Base-by-base conservation (phyloP, 345 rosid genomes). In the Reutealis trisperma region DNA sequence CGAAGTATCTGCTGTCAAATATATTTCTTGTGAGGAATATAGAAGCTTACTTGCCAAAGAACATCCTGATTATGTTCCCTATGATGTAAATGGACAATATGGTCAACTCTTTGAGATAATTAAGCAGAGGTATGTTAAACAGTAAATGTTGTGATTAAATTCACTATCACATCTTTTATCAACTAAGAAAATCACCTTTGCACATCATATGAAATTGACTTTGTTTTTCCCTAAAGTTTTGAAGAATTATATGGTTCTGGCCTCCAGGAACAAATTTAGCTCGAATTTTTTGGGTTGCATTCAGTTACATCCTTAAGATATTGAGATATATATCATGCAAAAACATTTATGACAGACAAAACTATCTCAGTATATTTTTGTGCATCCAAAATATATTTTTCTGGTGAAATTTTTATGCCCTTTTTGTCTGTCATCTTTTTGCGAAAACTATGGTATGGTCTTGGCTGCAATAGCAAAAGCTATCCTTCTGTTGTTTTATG, bases 1-100 rank as follows among this genome's bases (percentile, higher is more conserved):
- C 55, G 98, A 95, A 86, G 99, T 95, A 76, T 90, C 99, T 77
- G 94, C 90, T 75, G 96, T 95, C 32, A 93, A 93, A 78, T 93
- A 93, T 85, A 70, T 93, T 65, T 81, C 85, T 64, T 85, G 76
- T 70, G 87, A 80, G 73, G 94, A 95, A 59, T 95, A 95, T 63
- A 85, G 77, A 85, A 84, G 78, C 76, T 65, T 84, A 18, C 91
- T 93, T 78, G 89, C 88, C 55, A 85, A 85, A 82, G 89, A 89
- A 78, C 90, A 93, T 85, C 94, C 97, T 68, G 88, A 78, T 18
- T 95, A 87, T 76, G 96, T 89, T 74, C 98, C 97, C 30, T 90
- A 87, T 85, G 96, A 95, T 74, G 80, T 88, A 27, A 80, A 85
- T 83, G 95, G 88, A 67, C 85, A 84, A 64, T 95, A 93, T 51